Evolutionary conservation across 768 basidiomycete genomes (phyloP), one percentile per base, ranked within the genome.

Genomic region (Rhizopogon salebrosus): DNA sequence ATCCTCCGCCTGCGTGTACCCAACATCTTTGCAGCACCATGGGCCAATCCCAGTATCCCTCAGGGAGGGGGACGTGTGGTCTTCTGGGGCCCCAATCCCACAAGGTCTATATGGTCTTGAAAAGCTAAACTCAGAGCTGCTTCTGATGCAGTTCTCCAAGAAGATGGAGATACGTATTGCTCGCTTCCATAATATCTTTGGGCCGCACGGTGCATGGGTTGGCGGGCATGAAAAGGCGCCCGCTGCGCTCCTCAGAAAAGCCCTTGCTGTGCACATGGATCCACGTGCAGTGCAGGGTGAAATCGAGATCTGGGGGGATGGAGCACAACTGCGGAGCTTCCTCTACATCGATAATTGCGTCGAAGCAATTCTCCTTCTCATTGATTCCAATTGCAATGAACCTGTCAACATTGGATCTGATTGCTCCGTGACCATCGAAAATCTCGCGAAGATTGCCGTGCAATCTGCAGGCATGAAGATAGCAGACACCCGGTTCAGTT

Each of bases 71-170:
- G 75, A 81, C 51, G 74, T 73, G 5, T 80, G 71, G 70, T 55
- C 46, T 2, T 57, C 68, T n/a, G 54, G 61, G 0, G 66, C 63
- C 2, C 79, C 78, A 3, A 54, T 55, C 5, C 78, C 80, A 0
- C 80, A 83, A 58, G 80, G 79, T 5, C 71, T 81, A 3, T 84
- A 84, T 39, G 83, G 83, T 16, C 70, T 81, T 4, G 81, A 84
- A 63, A 84, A 84, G 56, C 72, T 82, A 37, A 52, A 62, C 23
- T 74, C 76, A 0, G 83, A 84, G 58, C 63, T 76, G 14, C 65
- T 83, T 13, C 54, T 81, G 3, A 58, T 58, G 0, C 71, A 68
- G 18, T 67, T 66, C 45, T 48, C 63, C 1, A 50, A 60, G 1
- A 58, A 58, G 9, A 64, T 82, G 20, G 57, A 69, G 11, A 59